These are phyloP conservation scores for Candida buenavistaensis DNA, from an alignment of 1,139 yeast genomes.

Conservation along the genomic window DNA sequence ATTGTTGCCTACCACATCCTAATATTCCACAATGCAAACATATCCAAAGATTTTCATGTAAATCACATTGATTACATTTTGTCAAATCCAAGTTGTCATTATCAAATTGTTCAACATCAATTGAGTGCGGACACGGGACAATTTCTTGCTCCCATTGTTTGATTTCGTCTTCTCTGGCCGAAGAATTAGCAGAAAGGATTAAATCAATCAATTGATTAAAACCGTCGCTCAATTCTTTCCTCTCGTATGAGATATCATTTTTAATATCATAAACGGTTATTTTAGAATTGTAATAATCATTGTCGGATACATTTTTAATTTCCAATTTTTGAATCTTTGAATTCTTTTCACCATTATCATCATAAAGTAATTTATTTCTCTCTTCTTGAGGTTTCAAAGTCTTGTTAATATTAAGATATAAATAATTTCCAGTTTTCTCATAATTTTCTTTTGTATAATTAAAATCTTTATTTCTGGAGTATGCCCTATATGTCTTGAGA, in stretches of 20 bases:
- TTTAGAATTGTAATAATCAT: constrained; percentile 59
- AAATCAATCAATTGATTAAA: constrained; percentile 39
- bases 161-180: constrained; percentile 66
- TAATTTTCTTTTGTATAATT: constrained; percentile 59
- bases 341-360: constrained; percentile 35
- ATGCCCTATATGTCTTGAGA: constrained; percentile 63
- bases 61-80: constrained; percentile 62
- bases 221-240: constrained; percentile 23
- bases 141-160: constrained; percentile 93
- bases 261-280: constrained; percentile 46
- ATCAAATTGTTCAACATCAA: constrained; percentile 44
- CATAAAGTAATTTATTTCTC: constrained; percentile 18
- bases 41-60: constrained; percentile 79
- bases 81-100: constrained; percentile 31
- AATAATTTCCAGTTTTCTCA: constrained; percentile 48
- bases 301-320: constrained; percentile 66
- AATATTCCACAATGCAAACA: constrained; percentile 87
- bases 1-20: constrained; percentile 92
- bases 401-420: constrained; percentile 59
- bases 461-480: constrained; percentile 47
- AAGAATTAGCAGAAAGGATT: constrained; percentile 66
- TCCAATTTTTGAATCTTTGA: constrained; percentile 73
- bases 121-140: constrained; percentile 73
- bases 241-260: constrained; percentile 21
- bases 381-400: constrained; percentile 39